Evolutionary conservation across 2,329 filamentous ascomycete species (phyloP), one percentile per base, ranked within the genome.

Genomic region (Mycosphaerella sp.): DNA sequence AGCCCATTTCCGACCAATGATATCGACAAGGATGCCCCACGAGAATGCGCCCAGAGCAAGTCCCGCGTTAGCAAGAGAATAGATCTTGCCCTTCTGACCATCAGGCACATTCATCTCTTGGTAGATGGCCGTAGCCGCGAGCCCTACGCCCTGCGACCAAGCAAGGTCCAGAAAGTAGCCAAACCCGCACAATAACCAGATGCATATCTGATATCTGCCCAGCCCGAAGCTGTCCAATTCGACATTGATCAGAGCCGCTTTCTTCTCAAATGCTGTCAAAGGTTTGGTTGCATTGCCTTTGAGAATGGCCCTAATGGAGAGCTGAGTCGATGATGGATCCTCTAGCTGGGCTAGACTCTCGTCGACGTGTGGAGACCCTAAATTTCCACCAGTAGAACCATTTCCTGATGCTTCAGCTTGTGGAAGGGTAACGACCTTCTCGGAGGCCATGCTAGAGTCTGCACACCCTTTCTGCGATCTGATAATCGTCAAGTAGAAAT

Each of bases 81-180:
- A 54, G 54, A 81, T 75, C 44, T 79, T 79, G 52, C 74, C 73
- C 10, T 67, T 68, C 43, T 73, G 56, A 41, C 65, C 58, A 57
- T 57, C 59, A 9, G 65, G 61, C 51, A 82, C 80, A 1, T 77
- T 77, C 16, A 82, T 62, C 62, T 82, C 79, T 60, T 80, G 78
- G 58, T 79, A 70, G 48, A 82, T 63, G 4, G 78, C 75, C 6
- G 72, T 73, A 9, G 79, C 64, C 0, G 79, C 71, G 2, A 82
- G 70, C n/a, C 78, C 77, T 58, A 81, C 79, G 0, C 75, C 79
- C 56, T 81, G 79, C 3, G 79, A 77, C 77, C 78, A 82, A 37
- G 79, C 68, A 17, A 81, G 65, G 57, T 81, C 79, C 39, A 81
- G 69, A 40, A 79, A 65, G 59, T 79, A 79, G 1, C 77, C 77